Conservation (phyloP, 73 alveolate species). For the Tetrahymena thermophila region DNA sequence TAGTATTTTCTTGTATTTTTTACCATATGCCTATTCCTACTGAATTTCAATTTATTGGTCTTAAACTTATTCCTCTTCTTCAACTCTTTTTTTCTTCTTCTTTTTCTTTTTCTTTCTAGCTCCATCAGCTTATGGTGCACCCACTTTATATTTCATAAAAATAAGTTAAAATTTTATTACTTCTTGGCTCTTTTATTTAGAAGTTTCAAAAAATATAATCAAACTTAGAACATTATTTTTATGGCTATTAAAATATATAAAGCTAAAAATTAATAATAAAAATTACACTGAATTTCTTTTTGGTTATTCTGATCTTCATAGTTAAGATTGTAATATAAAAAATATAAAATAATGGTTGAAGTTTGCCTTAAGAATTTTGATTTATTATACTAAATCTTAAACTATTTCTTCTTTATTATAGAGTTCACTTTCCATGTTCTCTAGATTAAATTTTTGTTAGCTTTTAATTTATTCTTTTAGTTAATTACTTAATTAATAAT, state of each 20-base stretch:
- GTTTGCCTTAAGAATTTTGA: not conserved
- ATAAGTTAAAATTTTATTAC: too few species aligned
- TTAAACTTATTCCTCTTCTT: not conserved
- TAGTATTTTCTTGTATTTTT: not conserved
- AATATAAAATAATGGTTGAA: not conserved
- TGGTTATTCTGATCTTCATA: not conserved
- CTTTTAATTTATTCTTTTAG: not conserved
- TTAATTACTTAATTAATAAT: too few species aligned
- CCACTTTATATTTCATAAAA: not conserved
- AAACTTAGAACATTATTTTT: too few species aligned
- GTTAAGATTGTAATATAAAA: not conserved
- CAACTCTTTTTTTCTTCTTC: not conserved
- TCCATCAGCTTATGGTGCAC: not conserved
- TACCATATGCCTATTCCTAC: not conserved
- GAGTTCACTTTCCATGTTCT: not conserved
- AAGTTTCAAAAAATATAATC: too few species aligned
- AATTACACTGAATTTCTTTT: not conserved
- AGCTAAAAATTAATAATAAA: not conserved
- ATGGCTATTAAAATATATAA: not conserved
- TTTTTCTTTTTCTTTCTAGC: not conserved
- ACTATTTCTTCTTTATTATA: not conserved
- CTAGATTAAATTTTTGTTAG: not conserved
- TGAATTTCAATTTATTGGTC: not conserved
- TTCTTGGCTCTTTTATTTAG: too few species aligned
- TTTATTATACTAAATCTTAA: not conserved